Evolutionary conservation across 2,329 filamentous ascomycete genomes (phyloP), one percentile per base, ranked within the genome.

Genomic region (Aspergillus felis): DNA sequence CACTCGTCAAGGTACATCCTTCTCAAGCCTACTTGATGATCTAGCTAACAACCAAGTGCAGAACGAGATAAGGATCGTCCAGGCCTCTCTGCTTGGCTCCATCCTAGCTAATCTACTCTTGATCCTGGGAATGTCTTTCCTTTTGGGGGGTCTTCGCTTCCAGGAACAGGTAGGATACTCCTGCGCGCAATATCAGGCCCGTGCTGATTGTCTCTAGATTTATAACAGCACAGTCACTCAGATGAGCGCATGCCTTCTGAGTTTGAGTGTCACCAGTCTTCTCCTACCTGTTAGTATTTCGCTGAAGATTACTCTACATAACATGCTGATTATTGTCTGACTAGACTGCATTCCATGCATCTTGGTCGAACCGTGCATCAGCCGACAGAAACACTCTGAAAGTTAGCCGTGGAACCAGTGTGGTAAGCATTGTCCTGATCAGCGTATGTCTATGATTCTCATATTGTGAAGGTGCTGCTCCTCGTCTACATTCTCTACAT

Each of bases 141-240:
- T 96, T 53, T 77, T 95, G 25, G 92, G 92, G 68, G 92, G 92
- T 61, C 78, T 96, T 55, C 87, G 91, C 61, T 96, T 86, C 74
- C 88, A 89, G 71, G 92, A 97, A 78, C 92, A 96, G 79, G 86
- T 86, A 68, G 60, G 78, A 65, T 20, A 7, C 2, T 8, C 12
- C 6, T 22, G 4, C n/a, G 25, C 9, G 10, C 27, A 48, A 3
- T 10, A 10, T 35, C 17, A 10, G 14, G 22, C 9, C 10, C 20
- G 20, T 12, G 38, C 48, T 57, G 48, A 57, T 5, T 6, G 2
- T 22, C 5, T 22, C 3, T 35, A 89, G 84, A 87, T 97, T 61
- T 97, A 96, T 78, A 97, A 96, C 77, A 94, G 87, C 76, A 96
- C 91, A 24, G 91, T 96, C 57, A 96, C 92, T 0, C 92, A 97